Base-by-base conservation (phyloP, 2,329 filamentous ascomycete species). In the Parascedosporium putredinis region DNA sequence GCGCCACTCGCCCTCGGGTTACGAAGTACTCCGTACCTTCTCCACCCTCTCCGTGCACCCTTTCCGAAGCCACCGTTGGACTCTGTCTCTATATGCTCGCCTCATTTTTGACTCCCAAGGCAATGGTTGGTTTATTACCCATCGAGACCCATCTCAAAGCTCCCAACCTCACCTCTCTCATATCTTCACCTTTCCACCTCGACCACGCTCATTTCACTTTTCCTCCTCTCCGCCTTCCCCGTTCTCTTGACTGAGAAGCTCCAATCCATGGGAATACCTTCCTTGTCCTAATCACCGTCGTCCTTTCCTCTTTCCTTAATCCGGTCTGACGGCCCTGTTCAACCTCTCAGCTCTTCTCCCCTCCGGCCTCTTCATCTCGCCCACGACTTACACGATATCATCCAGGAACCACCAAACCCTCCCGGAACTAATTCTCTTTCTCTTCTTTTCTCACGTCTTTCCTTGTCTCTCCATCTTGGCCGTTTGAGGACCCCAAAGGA, bases 181-280 rank as follows among this genome's bases (percentile, higher is more conserved):
- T 38, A 12, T 45, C 27, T 38, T 50, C 48, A 16, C 24, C 46
- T 43, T 31, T 29, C 34, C 22, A 42, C 34, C 9, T 49, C 43
- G 18, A 49, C 36, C 36, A 49, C 47, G 47, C 47, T 49, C 47
- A 42, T 49, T 49, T 36, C 46, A 34, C n/a, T n/a, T 12, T 16
- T 24, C 33, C 31, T 48, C 46, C 25, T 24, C n/a, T 24, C 27
- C 43, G 23, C 27, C 12, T 29, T 22, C 38, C 40, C 25, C 33
- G 9, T 50, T 29, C 36, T 50, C 47, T 33, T 50, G 36, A 40
- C 29, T 25, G 22, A 25, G 23, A 29, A 49, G 22, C 5, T 31
- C 12, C n/a, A 23, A 29, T n/a, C 22, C 31, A 43, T 49, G 47
- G 47, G 47, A 49, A 29, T 23, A 27, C 27, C 27, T 25, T 12